Percentiles rank a stretch among this genome's conserved stretches.
Conservation (phyloP, 345 rosid genomes). For the Sisymbrium irio region DNA sequence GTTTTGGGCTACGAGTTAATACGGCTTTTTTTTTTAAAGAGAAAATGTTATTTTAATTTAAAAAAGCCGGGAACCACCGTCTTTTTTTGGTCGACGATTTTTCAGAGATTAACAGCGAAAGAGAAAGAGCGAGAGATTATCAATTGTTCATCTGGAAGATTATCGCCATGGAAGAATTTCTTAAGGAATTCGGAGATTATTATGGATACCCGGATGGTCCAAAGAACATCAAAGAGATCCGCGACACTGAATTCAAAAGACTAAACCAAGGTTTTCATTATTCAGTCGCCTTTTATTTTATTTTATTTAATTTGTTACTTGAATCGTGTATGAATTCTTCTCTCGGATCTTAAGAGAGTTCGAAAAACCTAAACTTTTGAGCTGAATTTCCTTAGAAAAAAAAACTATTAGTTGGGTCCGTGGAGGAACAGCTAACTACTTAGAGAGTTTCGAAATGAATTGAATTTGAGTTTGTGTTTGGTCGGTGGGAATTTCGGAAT, state of each 20-base stretch:
- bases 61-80: conserved; percentile 29
- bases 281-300: background rate
- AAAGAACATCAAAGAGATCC: conserved; percentile 65
- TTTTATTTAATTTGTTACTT: background rate
- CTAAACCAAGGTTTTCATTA: conserved; percentile 45
- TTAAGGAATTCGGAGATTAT: conserved; percentile 59
- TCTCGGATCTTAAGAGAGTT: background rate
- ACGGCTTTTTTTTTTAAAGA: background rate
- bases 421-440: background rate
- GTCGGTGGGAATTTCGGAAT: background rate
- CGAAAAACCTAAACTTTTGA: background rate
- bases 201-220: conserved; percentile 86
- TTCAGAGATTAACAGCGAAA: conserved; percentile 1
- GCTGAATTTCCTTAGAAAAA: background rate
- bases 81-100: conserved; percentile 10
- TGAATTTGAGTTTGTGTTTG: background rate
- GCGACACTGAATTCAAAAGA: conserved; percentile 83
- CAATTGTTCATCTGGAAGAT: background rate
- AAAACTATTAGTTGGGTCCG: background rate
- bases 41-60: conserved; percentile 2
- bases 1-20: background rate
- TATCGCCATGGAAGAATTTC: conserved; percentile 45
- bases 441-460: background rate
- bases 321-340: background rate
- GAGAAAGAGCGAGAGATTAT: background rate